Evolutionary conservation across 2,329 filamentous ascomycete species (phyloP).

Genomic region (Grosmannia serpens): DNA sequence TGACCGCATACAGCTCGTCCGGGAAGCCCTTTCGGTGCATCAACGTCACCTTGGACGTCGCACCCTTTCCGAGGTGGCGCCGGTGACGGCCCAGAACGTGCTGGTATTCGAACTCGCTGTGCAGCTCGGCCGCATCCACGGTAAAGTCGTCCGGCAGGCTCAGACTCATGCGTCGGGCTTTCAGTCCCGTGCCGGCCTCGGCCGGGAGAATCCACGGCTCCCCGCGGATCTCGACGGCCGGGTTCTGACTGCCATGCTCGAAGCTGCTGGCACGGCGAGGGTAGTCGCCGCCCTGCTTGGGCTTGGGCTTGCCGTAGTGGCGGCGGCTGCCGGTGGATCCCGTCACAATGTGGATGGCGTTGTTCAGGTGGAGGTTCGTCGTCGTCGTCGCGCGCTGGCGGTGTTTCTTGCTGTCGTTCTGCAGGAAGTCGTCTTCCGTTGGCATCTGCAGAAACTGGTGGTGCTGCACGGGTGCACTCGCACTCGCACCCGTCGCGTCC

Average conservation of each 20-base stretch:
- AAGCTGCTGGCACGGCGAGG: conserved; percentile 36
- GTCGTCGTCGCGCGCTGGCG: conserved; percentile 32
- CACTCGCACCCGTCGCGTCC: conserved; percentile 5
- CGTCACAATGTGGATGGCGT: conserved; percentile 35
- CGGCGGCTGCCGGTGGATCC: conserved; percentile 11
- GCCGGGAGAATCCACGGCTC: conserved; percentile 48
- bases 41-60: conserved; percentile 69
- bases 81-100: conserved; percentile 62
- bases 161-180: conserved; percentile 66
- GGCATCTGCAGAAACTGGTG: conserved; percentile 21
- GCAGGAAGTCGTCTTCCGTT: conserved; percentile 30
- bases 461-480: conserved; percentile 11
- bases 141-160: conserved; percentile 63
- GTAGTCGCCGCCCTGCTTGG: conserved; percentile 11
- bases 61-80: conserved; percentile 69
- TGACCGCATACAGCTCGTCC: conserved; percentile 67
- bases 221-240: conserved; percentile 15
- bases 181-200: conserved; percentile 61
- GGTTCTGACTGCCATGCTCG: conserved; percentile 24
- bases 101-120: conserved; percentile 57
- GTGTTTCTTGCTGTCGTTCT: conserved; percentile 37
- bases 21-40: conserved; percentile 61
- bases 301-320: conserved; percentile 9
- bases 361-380: conserved; percentile 37
- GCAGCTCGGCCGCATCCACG: conserved; percentile 58